Evolutionary conservation across 495 filamentous ascomycete genomes (phyloP).

Genomic region (Pyronema domesticum): DNA sequence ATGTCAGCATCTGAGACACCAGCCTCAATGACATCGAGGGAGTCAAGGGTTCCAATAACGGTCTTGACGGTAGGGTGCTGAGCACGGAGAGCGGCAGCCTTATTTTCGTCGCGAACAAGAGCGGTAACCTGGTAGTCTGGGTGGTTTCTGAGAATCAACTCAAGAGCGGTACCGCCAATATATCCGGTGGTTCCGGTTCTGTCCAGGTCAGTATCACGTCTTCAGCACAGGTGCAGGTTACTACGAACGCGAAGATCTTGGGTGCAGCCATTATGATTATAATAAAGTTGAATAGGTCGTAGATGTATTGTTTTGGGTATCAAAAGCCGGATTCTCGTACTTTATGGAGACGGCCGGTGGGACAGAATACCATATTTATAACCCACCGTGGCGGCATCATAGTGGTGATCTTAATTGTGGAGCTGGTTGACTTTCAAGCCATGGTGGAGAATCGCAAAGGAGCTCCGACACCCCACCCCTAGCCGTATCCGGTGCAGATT

Average conservation of each 20-base stretch:
- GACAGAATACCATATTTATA: too few species aligned
- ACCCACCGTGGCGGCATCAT: too few species aligned
- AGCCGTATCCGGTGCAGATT: too few species aligned
- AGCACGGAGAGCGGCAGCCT: slow-evolving; percentile 4
- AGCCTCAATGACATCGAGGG: slow-evolving; percentile 32
- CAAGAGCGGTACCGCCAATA: slow-evolving; percentile 34
- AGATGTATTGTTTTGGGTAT: too few species aligned
- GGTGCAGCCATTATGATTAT: slow-evolving; percentile 14
- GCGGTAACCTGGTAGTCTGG: slow-evolving; percentile 31
- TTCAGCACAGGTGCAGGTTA: background rate
- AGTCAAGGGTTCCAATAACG: slow-evolving; percentile 37
- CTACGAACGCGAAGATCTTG: slow-evolving; percentile 18
- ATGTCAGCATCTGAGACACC: slow-evolving; percentile 40
- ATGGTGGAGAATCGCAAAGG: too few species aligned
- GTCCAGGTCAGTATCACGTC: background rate
- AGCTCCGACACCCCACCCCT: too few species aligned
- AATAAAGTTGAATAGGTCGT: too few species aligned
- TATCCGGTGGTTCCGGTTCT: slow-evolving; percentile 35
- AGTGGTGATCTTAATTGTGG: too few species aligned
- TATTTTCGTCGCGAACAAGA: slow-evolving; percentile 28
- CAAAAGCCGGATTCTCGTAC: too few species aligned
- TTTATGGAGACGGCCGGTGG: too few species aligned
- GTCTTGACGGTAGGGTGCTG: slow-evolving; percentile 36
- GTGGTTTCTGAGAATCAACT: slow-evolving; percentile 27
- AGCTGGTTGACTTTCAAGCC: too few species aligned